Evolutionary conservation across 1,284 basidiomycete species (phyloP).

Genomic region (Pseudozyma hubeiensis): DNA sequence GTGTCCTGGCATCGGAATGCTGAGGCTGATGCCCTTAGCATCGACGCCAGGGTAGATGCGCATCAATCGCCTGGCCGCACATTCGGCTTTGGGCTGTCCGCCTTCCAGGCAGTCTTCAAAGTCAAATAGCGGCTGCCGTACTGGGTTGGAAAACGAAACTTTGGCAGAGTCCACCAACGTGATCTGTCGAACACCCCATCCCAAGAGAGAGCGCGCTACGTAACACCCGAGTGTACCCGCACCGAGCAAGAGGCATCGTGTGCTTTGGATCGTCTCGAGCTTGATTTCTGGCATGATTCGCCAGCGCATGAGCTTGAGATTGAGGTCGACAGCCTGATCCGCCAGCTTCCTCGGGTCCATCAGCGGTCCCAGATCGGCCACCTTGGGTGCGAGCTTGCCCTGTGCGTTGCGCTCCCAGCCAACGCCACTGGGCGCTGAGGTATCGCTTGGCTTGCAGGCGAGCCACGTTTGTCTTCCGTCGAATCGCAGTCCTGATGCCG

Average conservation of each 20-base stretch:
- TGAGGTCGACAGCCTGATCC: constrained; percentile 94
- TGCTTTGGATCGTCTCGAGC: constrained; percentile 84
- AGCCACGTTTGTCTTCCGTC: constrained; percentile 12
- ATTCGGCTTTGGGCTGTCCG: constrained; percentile 90
- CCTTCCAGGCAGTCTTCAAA: constrained; percentile 94
- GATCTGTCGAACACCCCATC: constrained; percentile 92
- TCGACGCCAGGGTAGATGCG: constrained; percentile 93
- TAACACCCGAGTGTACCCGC: constrained; percentile 98
- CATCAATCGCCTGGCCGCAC: constrained; percentile 86
- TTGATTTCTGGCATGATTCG: constrained; percentile 89
- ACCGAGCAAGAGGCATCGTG: constrained; percentile 86
- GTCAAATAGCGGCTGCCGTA: constrained; percentile 93
- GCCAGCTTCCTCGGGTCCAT: constrained; percentile 90
- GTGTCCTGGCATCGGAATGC: constrained; percentile 97
- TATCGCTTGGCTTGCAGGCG: constrained; percentile 29
- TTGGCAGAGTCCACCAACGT: constrained; percentile 89
- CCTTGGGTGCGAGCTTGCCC: constrained; percentile 85
- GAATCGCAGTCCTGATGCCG: not conserved
- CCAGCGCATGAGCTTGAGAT: constrained; percentile 98
- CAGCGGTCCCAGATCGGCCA: constrained; percentile 92
- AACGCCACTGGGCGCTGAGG: constrained; percentile 75
- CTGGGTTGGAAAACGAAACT: constrained; percentile 96
- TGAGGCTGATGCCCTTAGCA: constrained; percentile 78
- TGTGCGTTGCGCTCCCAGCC: constrained; percentile 94
- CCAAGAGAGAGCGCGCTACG: constrained; percentile 85